Conservation (phyloP, 306 rosid genomes). For the Morella rubra region DNA sequence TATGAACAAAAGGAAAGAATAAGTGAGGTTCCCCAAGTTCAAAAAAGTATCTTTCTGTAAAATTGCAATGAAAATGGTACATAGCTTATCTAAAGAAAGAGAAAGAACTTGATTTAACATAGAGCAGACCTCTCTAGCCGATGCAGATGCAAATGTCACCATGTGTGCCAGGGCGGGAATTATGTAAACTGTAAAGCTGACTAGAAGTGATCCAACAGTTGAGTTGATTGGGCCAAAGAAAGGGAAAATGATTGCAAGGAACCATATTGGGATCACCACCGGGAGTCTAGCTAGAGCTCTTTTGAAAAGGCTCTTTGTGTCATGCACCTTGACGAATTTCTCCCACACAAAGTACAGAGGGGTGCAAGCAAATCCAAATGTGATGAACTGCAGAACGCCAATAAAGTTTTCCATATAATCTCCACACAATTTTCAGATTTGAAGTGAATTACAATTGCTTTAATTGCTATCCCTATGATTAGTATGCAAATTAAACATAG, state of each 20-base stretch:
- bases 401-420: background rate
- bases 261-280: conserved; percentile 97
- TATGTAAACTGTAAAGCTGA: conserved; percentile 99
- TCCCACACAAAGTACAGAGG: conserved; percentile 99
- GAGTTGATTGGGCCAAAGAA: conserved; percentile 99
- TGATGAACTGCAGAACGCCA: conserved; percentile 66
- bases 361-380: conserved; percentile 98
- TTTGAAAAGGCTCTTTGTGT: conserved; percentile 77
- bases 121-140: conserved; percentile 73
- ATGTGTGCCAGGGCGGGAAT: conserved; percentile 95
- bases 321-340: conserved; percentile 78
- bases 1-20: background rate
- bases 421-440: too few relatives aligned
- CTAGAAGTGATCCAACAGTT: conserved; percentile 91
- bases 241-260: conserved; percentile 87
- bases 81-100: background rate
- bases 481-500: too few relatives aligned
- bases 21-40: background rate
- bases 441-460: too few relatives aligned
- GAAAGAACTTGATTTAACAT: background rate
- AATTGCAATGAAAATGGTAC: background rate
- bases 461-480: too few relatives aligned
- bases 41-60: background rate
- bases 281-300: conserved; percentile 85
- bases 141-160: conserved; percentile 81